These are phyloP conservation scores for Cryptococcus hybrid DNA, from an alignment of 1,284 basidiomycete genomes.

Conservation along the genomic window DNA sequence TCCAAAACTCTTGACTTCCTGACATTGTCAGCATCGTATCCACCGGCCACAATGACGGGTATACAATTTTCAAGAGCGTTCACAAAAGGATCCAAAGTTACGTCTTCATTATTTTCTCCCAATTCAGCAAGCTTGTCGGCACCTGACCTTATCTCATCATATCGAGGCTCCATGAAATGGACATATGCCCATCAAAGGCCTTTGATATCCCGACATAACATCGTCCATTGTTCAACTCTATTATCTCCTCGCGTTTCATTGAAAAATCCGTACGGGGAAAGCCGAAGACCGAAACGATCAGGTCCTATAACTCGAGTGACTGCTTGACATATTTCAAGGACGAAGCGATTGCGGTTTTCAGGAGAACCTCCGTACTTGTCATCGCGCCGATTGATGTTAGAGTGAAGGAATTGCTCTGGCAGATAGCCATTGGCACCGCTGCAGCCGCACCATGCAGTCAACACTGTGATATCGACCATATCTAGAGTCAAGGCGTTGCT, in stretches of 20 bases:
- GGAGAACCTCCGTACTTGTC: slow-evolving; percentile 34
- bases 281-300: slow-evolving; percentile 27
- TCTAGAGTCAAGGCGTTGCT: not conserved
- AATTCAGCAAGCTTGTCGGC: not conserved
- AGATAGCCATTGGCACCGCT: slow-evolving; percentile 17
- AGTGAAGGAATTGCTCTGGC: slow-evolving; percentile 35
- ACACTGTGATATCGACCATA: no score
- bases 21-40: slow-evolving; percentile 25
- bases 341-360: slow-evolving; percentile 28
- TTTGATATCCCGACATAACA: slow-evolving; percentile 25
- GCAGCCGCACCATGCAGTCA: not conserved
- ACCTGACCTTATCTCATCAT: slow-evolving; percentile 31
- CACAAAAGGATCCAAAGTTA: slow-evolving; percentile 32
- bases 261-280: slow-evolving; percentile 39
- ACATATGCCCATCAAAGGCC: slow-evolving; percentile 21
- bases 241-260: slow-evolving; percentile 29
- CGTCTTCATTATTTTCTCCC: not conserved
- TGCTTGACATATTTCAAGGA: slow-evolving; percentile 25
- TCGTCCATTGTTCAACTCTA: slow-evolving; percentile 33
- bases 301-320: slow-evolving; percentile 25
- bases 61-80: slow-evolving; percentile 17
- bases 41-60: slow-evolving; percentile 30
- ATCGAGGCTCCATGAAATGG: slow-evolving; percentile 36
- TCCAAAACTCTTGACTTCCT: slow-evolving; percentile 13
- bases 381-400: slow-evolving; percentile 28